A percentile compares a stretch with the other conserved stretches of the same genome.
phyloP scores from a whole-genome alignment of 1,284 basidiomycete species.

The Marasmius sp. region DNA sequence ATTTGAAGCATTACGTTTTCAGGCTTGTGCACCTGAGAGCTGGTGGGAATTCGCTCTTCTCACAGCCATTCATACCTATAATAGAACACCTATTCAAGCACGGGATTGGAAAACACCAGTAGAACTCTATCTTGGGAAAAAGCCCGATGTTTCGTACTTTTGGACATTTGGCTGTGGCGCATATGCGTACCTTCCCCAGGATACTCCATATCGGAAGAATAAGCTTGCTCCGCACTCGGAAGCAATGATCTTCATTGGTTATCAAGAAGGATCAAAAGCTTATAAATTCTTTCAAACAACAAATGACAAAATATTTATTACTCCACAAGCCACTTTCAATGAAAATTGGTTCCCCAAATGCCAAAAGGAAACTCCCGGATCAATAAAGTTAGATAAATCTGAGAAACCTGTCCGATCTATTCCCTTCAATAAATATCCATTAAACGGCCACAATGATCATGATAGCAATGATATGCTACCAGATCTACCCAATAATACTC shows the following conservation, averaged over 20 bases:
- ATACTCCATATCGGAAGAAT: background rate
- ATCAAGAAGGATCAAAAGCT: no score
- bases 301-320: no score
- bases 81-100: conserved; percentile 13
- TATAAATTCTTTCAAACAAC: no score
- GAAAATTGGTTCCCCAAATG: no score
- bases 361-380: no score
- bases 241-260: background rate
- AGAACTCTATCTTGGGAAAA: background rate
- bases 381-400: no score
- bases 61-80: conserved; percentile 24
- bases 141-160: background rate
- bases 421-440: no score
- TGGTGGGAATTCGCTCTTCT: conserved; percentile 26
- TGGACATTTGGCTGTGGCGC: background rate
- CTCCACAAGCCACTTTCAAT: no score
- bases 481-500: no score
- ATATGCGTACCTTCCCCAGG: background rate
- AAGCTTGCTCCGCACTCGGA: background rate
- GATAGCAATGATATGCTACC: no score
- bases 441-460: no score
- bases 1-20: conserved; percentile 18
- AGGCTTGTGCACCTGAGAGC: conserved; percentile 20
- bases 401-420: no score
- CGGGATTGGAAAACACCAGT: background rate